Percentiles rank a stretch among this genome's conserved stretches.
Evolutionary conservation across 2,329 filamentous ascomycete species (phyloP).

Genomic region (Fusarium chaquense): DNA sequence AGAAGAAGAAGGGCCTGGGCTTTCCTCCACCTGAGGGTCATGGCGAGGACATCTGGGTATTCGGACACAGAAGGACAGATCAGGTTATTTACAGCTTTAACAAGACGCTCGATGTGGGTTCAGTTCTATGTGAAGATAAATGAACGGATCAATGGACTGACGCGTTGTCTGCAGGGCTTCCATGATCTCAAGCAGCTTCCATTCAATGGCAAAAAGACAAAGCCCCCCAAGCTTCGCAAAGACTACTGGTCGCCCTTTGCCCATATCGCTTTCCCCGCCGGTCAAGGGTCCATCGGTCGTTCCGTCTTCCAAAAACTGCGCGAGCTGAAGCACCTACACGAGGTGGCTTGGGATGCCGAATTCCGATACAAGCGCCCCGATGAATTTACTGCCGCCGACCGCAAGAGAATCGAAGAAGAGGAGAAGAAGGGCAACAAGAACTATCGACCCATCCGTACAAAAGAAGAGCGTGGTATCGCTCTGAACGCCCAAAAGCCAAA

Average conservation of each 20-base stretch:
- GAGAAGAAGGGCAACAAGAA: conserved; percentile 48
- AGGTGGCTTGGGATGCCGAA: conserved; percentile 69
- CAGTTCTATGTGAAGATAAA: neutral
- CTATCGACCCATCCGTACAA: conserved; percentile 53
- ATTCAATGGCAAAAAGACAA: conserved; percentile 76
- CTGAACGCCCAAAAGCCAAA: conserved; percentile 73
- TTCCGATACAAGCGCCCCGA: conserved; percentile 56
- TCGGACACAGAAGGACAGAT: conserved; percentile 62
- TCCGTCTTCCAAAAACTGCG: conserved; percentile 73
- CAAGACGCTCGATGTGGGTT: conserved; percentile 60
- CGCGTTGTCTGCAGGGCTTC: conserved; percentile 48
- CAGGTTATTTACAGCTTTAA: conserved; percentile 66
- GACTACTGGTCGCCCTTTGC: conserved; percentile 75
- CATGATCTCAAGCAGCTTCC: conserved; percentile 68
- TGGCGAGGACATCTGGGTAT: conserved; percentile 70
- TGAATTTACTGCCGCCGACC: conserved; percentile 52
- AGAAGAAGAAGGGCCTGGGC: conserved; percentile 42
- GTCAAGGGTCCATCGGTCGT: conserved; percentile 65
- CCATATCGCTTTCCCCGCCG: conserved; percentile 67
- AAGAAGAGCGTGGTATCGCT: conserved; percentile 61
- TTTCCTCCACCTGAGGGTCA: conserved; percentile 55
- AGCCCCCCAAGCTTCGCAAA: conserved; percentile 71
- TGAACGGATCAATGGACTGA: neutral
- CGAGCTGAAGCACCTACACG: conserved; percentile 72
- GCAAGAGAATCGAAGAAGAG: conserved; percentile 51